These are phyloP conservation scores for Suillus sp. DNA, from an alignment of 768 basidiomycete genomes.

Conservation along the genomic window DNA sequence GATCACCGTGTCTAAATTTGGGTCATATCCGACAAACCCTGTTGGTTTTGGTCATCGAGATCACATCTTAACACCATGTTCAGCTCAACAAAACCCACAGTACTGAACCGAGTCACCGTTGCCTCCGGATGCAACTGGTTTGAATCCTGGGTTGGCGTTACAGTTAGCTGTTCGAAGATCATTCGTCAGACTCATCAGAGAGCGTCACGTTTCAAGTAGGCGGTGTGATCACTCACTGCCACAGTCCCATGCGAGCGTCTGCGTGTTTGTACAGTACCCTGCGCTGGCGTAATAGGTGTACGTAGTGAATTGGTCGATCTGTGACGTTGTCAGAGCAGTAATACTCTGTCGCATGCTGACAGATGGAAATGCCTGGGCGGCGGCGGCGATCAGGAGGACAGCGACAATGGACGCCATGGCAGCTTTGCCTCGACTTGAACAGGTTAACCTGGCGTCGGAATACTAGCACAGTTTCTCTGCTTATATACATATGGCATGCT, in stretches of 20 bases:
- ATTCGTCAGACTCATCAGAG: background rate
- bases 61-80: background rate
- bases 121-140: conserved; percentile 51
- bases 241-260: conserved; percentile 53
- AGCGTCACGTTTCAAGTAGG: background rate
- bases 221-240: conserved; percentile 43
- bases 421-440: conserved; percentile 5
- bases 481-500: background rate
- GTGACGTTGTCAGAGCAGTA: conserved; percentile 39
- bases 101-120: conserved; percentile 45
- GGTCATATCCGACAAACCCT: conserved; percentile 61
- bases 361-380: conserved; percentile 24
- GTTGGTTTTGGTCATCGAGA: background rate
- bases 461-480: background rate
- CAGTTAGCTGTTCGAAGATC: conserved; percentile 42
- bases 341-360: conserved; percentile 41
- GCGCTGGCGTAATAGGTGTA: conserved; percentile 55
- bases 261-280: conserved; percentile 48
- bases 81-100: conserved; percentile 32
- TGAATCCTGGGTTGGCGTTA: conserved; percentile 48
- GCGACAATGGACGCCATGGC: conserved; percentile 23
- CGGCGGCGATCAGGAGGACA: conserved; percentile 18
- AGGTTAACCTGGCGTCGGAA: background rate
- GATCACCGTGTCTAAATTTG: conserved; percentile 37
- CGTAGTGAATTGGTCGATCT: conserved; percentile 47